Percentiles rank a stretch among this genome's conserved stretches.
phyloP scores from a whole-genome alignment of 768 basidiomycete species.

The Tulasnella sp. region DNA sequence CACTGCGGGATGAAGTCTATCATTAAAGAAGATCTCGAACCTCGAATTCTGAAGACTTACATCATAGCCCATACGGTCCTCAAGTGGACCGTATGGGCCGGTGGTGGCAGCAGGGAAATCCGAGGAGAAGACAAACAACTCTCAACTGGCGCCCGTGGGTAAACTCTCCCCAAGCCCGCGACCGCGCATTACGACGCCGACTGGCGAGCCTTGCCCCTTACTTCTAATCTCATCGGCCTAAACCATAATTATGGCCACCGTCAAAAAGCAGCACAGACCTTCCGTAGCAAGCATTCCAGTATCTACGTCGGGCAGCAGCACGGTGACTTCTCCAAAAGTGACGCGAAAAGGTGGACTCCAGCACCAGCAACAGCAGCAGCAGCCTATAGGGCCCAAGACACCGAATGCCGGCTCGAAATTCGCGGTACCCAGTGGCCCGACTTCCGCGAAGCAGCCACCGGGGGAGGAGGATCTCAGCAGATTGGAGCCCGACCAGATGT shows the following conservation, averaged over 20 bases:
- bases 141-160: constrained; percentile 6
- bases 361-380: not conserved
- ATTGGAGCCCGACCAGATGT: constrained; percentile 70
- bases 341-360: not conserved
- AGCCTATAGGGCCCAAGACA: not conserved
- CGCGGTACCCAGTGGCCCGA: not conserved
- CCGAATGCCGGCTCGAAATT: constrained; percentile 3
- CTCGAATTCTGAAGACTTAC: not conserved
- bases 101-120: not conserved
- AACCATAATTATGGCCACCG: constrained; percentile 4
- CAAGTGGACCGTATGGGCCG: not conserved
- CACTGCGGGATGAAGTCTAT: not conserved
- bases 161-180: constrained; percentile 2
- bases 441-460: not conserved
- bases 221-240: not conserved
- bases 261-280: not conserved
- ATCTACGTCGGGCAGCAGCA: not conserved
- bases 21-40: constrained; percentile 5
- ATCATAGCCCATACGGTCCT: not conserved
- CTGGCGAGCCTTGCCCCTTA: not conserved
- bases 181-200: not conserved
- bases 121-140: not conserved
- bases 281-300: not conserved
- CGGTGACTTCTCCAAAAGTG: not conserved
- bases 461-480: constrained; percentile 30